phyloP scores from a whole-genome alignment of 176 grass and related monocot genomes.

The Hordeum marinum region DNA sequence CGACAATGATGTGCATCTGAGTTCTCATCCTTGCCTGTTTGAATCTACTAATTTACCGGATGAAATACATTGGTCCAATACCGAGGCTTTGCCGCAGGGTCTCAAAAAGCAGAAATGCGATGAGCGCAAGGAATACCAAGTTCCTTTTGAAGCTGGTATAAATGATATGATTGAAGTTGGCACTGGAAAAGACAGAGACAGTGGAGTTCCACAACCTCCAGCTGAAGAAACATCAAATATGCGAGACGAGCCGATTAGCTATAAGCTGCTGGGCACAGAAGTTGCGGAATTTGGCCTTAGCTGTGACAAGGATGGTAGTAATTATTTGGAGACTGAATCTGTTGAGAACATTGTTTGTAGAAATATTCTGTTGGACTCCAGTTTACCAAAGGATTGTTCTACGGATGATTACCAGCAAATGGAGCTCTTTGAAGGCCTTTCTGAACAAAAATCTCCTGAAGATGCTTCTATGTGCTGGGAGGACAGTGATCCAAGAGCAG shows the following conservation, averaged over 20 bases:
- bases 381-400: slow-evolving; percentile 8
- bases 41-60: slow-evolving; percentile 5
- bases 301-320: background rate
- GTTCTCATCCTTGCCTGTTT: background rate
- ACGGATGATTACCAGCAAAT: background rate
- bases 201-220: background rate
- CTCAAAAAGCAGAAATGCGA: background rate
- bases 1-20: background rate
- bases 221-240: slow-evolving; percentile 10
- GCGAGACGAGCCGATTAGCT: too few species aligned
- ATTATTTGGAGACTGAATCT: background rate
- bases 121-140: background rate
- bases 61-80: background rate
- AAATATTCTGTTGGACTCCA: background rate
- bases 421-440: background rate
- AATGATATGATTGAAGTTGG: background rate
- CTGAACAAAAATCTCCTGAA: background rate
- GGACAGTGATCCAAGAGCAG: background rate
- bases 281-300: too few species aligned
- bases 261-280: too few species aligned
- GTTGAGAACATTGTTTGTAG: background rate
- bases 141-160: background rate
- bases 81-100: background rate
- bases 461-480: background rate
- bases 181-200: background rate